Evolutionary conservation across 108 stramenopile species (phyloP), one percentile per base, ranked within the genome.

Genomic region (Cyclotella choctawhatcheeana): DNA sequence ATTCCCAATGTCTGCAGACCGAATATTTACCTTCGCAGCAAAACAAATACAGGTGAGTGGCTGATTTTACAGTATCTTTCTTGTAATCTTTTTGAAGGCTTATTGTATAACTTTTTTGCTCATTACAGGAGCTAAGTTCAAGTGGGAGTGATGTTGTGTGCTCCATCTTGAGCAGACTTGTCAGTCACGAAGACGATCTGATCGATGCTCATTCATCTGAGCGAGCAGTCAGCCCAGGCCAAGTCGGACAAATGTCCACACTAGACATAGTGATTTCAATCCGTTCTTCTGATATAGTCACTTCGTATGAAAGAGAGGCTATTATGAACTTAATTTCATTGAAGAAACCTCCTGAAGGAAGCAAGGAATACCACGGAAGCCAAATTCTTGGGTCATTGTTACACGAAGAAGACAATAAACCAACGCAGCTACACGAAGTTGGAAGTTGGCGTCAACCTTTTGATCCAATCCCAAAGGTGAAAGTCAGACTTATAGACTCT

Each of bases 351-450:
- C 51, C 29, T 69, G 34, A 18, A 17, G 58, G 21, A 25, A 44
- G 43, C 30, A 43, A 64, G 10, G 56, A 64, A 29, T 74, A 74
- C 33, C 64, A 74, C 30, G 76, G 58, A 10, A 90, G 92, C 67
- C 54, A 40, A 18, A 87, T 90, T 74, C 86, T 94, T 50, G 87
- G 78, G 5, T 63, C 77, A 54, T 69, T 76, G 51, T 61, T 77
- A 18, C 44, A 48, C 10, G 83, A 83, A 20, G 73, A 64, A 17
- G 43, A 70, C n/a, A 59, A 73, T 16, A 81, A 74, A 50, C 87
- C 89, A 21, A 93, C 92, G 18, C 88, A 89, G 1, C 83, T 95
- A 43, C 94, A 95, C 66, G 85, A 82, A 54, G 90, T 91, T 21
- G 94, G 94, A 31, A 92, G 84, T 54, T 95, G 94, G 94, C 71